A percentile compares a stretch with the other conserved stretches of the same genome.
These are phyloP conservation scores for Leishmania mexicana DNA, from an alignment of 208 protist species.

Conservation along the genomic window DNA sequence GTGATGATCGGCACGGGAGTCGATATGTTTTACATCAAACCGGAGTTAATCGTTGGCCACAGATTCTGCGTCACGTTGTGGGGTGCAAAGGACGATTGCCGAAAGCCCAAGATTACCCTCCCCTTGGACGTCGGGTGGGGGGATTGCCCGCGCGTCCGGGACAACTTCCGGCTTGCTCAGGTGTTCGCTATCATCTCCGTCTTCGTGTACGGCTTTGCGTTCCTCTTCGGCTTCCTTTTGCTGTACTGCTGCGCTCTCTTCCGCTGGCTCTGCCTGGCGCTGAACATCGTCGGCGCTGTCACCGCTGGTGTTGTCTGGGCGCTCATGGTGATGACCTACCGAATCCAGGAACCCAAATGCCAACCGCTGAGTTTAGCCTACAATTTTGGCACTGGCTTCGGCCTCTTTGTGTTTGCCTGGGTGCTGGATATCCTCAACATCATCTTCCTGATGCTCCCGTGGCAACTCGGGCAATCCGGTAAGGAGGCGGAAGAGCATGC, in stretches of 20 bases:
- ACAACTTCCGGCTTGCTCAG: constrained; percentile 46
- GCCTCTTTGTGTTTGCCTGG: constrained; percentile 47
- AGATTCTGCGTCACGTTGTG: constrained; percentile 49
- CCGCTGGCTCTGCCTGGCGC: constrained; percentile 31
- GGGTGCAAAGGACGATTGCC: constrained; percentile 46
- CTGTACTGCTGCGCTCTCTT: constrained; percentile 51
- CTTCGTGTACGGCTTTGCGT: constrained; percentile 13
- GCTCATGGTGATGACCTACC: constrained; percentile 34
- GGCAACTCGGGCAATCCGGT: constrained; percentile 3
- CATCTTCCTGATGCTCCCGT: constrained; percentile 45
- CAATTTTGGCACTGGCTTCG: constrained; percentile 51
- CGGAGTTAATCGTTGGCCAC: background rate
- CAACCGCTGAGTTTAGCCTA: background rate
- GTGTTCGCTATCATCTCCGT: constrained; percentile 43
- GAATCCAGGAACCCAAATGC: background rate
- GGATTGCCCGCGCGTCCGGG: constrained; percentile 25
- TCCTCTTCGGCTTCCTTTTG: constrained; percentile 30
- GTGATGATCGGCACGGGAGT: constrained; percentile 53
- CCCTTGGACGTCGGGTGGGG: constrained; percentile 25
- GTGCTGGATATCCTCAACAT: constrained; percentile 39
- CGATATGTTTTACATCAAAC: constrained; percentile 45
- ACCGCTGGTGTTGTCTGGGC: constrained; percentile 35
- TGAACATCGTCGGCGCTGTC: constrained; percentile 39
- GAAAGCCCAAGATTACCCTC: constrained; percentile 10
- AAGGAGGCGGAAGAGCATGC: too few relatives aligned